phyloP scores from a whole-genome alignment of 257 asterid genomes.

The Mitragyna speciosa region DNA sequence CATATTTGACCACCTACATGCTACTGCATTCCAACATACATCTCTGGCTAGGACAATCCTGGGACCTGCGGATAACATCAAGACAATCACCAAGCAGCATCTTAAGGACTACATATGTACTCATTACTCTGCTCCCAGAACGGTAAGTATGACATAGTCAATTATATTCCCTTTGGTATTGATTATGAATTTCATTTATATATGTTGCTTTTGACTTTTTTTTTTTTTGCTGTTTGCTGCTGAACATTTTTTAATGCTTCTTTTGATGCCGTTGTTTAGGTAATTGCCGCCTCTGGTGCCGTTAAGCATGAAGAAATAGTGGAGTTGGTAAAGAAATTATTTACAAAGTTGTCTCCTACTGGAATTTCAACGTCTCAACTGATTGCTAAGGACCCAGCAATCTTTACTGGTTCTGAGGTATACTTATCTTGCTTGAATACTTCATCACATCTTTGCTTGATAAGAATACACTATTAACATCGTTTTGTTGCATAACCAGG shows the following conservation, averaged over 20 bases:
- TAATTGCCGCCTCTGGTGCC: conserved; percentile 79
- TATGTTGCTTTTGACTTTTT: conserved; percentile 6
- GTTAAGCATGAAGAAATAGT: conserved; percentile 85
- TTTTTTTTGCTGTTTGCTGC: conserved; percentile 5
- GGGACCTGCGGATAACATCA: conserved; percentile 79
- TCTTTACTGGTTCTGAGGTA: conserved; percentile 94
- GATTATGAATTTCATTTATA: not conserved
- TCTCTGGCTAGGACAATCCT: conserved; percentile 87
- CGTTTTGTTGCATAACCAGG: conserved; percentile 34
- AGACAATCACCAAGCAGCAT: conserved; percentile 49
- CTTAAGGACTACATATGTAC: conserved; percentile 59
- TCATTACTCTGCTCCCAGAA: conserved; percentile 81
- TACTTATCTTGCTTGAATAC: conserved; percentile 18
- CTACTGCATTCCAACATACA: conserved; percentile 86
- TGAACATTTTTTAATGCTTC: conserved; percentile 7
- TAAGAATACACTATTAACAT: conserved; percentile 1
- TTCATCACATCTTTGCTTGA: conserved; percentile 14
- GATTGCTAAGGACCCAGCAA: conserved; percentile 67
- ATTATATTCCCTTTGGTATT: not conserved
- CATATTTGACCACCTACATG: conserved; percentile 83
- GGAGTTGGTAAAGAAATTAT: conserved; percentile 61
- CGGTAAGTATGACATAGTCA: conserved; percentile 36
- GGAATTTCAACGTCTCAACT: conserved; percentile 60
- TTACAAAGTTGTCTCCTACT: conserved; percentile 60
- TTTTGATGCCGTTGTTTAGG: conserved; percentile 39